Evolutionary conservation across 805 yeast species (phyloP).

Genomic region (Maudiozyma bulderi): DNA sequence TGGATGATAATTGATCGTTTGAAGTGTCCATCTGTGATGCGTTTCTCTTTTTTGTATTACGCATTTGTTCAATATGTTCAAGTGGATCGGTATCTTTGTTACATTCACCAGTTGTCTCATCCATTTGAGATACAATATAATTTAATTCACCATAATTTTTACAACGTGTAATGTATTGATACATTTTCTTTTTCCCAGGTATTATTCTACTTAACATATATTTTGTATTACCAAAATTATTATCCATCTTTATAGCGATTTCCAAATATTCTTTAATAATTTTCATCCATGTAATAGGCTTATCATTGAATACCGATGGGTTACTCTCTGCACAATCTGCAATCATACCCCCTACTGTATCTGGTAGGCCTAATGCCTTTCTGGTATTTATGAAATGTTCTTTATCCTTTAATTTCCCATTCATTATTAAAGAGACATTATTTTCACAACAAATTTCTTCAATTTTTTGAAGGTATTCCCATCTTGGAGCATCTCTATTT

Average conservation of each 20-base stretch:
- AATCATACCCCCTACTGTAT: conserved; percentile 81
- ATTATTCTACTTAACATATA: conserved; percentile 68
- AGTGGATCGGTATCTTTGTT: not conserved
- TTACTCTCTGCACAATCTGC: conserved; percentile 86
- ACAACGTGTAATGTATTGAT: conserved; percentile 45
- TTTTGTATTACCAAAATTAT: conserved; percentile 65
- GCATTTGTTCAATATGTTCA: not conserved
- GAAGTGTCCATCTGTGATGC: not conserved
- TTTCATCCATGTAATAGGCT: conserved; percentile 43
- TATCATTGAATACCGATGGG: conserved; percentile 58
- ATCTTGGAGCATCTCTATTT: conserved; percentile 70
- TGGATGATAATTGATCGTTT: too few species aligned
- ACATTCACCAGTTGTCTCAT: not conserved
- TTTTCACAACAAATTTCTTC: conserved; percentile 49
- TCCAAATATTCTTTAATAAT: conserved; percentile 47
- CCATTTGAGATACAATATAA: conserved; percentile 8
- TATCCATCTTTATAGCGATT: conserved; percentile 47
- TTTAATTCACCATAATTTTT: conserved; percentile 45
- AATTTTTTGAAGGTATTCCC: conserved; percentile 57
- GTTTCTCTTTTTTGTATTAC: not conserved
- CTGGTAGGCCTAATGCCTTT: conserved; percentile 35
- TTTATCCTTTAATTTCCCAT: conserved; percentile 61
- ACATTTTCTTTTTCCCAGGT: conserved; percentile 62
- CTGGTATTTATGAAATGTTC: conserved; percentile 46
- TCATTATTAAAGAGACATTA: conserved; percentile 65